phyloP scores from a whole-genome alignment of 2,329 filamentous ascomycete species.

The Trematosphaeria pertusa region DNA sequence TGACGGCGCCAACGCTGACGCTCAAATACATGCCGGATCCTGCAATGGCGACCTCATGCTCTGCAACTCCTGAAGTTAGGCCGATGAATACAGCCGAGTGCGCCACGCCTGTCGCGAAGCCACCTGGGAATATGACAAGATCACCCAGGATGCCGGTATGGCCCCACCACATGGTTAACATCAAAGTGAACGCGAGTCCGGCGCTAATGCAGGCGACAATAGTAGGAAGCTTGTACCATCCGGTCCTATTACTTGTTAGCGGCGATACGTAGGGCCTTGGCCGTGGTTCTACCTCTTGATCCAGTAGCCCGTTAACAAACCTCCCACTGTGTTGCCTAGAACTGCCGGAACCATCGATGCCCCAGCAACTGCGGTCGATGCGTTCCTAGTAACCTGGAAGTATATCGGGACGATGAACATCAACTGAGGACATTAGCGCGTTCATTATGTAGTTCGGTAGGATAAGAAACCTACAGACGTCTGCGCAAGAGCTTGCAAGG shows the following conservation, averaged over 20 bases:
- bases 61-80: conserved; percentile 11
- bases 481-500: neutral
- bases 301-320: conserved; percentile 26
- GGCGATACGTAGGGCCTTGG: no score
- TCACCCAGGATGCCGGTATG: conserved; percentile 15
- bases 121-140: conserved; percentile 14
- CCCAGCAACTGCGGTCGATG: conserved; percentile 63
- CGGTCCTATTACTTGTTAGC: conserved; percentile 4
- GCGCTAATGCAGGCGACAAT: conserved; percentile 2
- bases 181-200: conserved; percentile 8
- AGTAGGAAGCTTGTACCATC: conserved; percentile 16
- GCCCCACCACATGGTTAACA: conserved; percentile 17
- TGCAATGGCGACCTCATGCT: conserved; percentile 11
- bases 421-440: conserved; percentile 45
- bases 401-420: conserved; percentile 72
- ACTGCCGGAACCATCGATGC: conserved; percentile 70
- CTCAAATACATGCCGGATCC: conserved; percentile 13
- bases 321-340: conserved; percentile 68
- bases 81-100: conserved; percentile 17
- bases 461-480: neutral
- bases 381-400: conserved; percentile 67
- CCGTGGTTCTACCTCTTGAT: conserved; percentile 5
- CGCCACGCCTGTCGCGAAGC: conserved; percentile 16
- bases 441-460: no score
- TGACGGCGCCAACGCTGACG: conserved; percentile 5